These are phyloP conservation scores for Hypomyces rosellus DNA, from an alignment of 2,329 filamentous ascomycete genomes.

Conservation along the genomic window DNA sequence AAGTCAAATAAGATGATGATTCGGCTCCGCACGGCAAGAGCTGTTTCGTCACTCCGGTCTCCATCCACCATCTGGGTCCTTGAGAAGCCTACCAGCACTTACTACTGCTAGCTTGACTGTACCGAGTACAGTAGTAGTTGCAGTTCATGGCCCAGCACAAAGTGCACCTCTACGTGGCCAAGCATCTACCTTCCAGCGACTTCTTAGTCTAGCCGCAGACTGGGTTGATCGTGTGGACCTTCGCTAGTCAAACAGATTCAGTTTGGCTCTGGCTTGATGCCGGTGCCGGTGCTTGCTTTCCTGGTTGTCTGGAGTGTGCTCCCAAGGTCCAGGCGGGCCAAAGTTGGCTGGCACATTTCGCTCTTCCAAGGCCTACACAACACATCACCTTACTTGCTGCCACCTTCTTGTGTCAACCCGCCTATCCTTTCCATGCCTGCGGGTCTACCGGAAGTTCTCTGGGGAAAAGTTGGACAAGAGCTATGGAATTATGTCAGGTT, in stretches of 20 bases:
- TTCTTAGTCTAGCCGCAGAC: conserved; percentile 1
- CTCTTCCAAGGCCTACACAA: no score
- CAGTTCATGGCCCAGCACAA: neutral
- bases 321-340: no score
- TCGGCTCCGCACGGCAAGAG: conserved; percentile 6
- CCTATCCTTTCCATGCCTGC: neutral
- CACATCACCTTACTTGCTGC: no score
- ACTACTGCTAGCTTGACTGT: no score
- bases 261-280: conserved; percentile 4
- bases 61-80: conserved; percentile 3
- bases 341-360: no score
- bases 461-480: neutral
- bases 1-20: conserved; percentile 4
- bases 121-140: conserved; percentile 1
- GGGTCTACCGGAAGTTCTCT: neutral
- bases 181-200: conserved; percentile 3
- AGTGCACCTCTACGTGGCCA: neutral
- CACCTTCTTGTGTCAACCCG: no score
- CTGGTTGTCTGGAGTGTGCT: no score
- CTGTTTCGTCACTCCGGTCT: conserved; percentile 3
- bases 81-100: conserved; percentile 1
- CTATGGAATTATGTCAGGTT: neutral
- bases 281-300: neutral
- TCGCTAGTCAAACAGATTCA: conserved; percentile 8
- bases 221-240: conserved; percentile 7